Conservation (phyloP, 169 alveolate genomes). For the Plasmodium relictum region DNA sequence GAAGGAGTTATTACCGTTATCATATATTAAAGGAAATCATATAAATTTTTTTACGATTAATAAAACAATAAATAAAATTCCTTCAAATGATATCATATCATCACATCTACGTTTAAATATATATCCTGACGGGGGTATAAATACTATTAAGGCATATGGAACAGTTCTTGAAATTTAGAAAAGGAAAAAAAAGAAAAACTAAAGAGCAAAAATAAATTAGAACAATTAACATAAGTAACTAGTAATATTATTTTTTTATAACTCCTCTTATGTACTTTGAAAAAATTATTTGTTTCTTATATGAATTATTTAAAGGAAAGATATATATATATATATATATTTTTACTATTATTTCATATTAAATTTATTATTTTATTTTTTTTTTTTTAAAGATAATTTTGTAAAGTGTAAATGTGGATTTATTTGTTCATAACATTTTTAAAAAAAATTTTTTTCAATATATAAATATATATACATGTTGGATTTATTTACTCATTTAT, state of each 20-base stretch:
- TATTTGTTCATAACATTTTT: no score
- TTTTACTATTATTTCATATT: background rate
- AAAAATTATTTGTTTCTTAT: background rate
- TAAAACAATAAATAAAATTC: background rate
- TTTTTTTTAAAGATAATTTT: background rate
- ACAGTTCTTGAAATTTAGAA: constrained; percentile 31
- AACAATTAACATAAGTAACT: no score
- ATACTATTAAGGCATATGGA: constrained; percentile 74
- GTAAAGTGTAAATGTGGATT: background rate
- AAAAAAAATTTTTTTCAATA: no score
- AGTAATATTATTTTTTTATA: no score
- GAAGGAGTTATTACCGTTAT: constrained; percentile 65
- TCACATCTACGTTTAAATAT: constrained; percentile 75
- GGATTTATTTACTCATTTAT: no score
- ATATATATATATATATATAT: constrained; percentile 5
- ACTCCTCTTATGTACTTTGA: background rate
- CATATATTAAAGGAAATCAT: constrained; percentile 76
- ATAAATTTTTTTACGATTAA: constrained; percentile 56
- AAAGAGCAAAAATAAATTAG: no score
- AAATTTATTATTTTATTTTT: background rate
- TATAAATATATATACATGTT: no score
- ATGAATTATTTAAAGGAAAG: background rate
- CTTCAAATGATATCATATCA: constrained; percentile 10
- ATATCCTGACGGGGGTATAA: constrained; percentile 78
- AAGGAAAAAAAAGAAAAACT: background rate